phyloP scores from a whole-genome alignment of 768 basidiomycete species.

The Baorangia bicolor region DNA sequence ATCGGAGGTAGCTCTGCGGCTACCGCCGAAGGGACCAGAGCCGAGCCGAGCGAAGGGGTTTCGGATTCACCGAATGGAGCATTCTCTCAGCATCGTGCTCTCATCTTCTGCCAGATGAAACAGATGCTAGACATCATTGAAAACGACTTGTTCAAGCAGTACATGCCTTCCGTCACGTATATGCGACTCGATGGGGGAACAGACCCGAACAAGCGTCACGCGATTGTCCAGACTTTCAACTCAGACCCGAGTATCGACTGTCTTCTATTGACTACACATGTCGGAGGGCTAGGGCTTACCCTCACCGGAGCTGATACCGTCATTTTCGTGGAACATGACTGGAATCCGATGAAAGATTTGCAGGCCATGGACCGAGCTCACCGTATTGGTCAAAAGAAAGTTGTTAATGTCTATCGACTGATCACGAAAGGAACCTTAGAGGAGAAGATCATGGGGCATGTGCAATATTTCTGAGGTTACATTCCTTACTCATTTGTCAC shows the following conservation, averaged over 20 bases:
- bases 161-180: slow-evolving; percentile 96
- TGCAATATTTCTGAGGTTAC: slow-evolving; percentile 22
- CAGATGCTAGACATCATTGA: slow-evolving; percentile 99
- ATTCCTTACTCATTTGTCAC: slow-evolving; percentile 5
- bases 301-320: slow-evolving; percentile 98
- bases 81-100: slow-evolving; percentile 95
- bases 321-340: slow-evolving; percentile 99
- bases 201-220: slow-evolving; percentile 92
- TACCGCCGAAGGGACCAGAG: slow-evolving; percentile 57
- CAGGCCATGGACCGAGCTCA: slow-evolving; percentile 99
- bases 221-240: slow-evolving; percentile 97
- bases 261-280: slow-evolving; percentile 91
- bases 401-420: slow-evolving; percentile 96
- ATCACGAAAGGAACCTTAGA: slow-evolving; percentile 97
- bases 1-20: slow-evolving; percentile 60
- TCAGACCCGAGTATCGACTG: slow-evolving; percentile 97
- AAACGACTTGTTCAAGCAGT: slow-evolving; percentile 82
- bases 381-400: slow-evolving; percentile 97
- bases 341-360: slow-evolving; percentile 99
- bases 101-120: slow-evolving; percentile 99
- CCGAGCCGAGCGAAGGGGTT: slow-evolving; percentile 62
- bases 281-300: slow-evolving; percentile 94
- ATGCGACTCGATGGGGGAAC: slow-evolving; percentile 97
- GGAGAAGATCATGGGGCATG: slow-evolving; percentile 99
- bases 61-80: slow-evolving; percentile 44